Conservation (phyloP, 2,329 filamentous ascomycete species). For the Esteya vermicola region DNA sequence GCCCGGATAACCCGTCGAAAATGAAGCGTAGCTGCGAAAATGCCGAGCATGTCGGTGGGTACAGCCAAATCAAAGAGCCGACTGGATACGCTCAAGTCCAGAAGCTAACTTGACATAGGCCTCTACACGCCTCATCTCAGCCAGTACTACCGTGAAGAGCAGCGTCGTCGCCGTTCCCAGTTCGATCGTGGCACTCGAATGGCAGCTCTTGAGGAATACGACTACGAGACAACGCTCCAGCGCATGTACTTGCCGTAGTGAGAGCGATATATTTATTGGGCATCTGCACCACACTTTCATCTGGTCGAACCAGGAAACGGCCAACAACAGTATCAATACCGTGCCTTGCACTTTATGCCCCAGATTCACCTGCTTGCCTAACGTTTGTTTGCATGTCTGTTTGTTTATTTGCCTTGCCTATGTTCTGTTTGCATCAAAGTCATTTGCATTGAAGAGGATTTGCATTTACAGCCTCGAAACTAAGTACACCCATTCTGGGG, state of each 20-base stretch:
- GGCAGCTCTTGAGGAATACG: conserved; percentile 50
- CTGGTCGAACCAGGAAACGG: neutral
- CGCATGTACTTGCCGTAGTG: conserved; percentile 15
- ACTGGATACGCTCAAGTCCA: too few species aligned
- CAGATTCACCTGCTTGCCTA: neutral
- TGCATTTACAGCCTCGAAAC: too few species aligned
- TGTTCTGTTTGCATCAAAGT: too few species aligned
- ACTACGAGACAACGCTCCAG: conserved; percentile 31
- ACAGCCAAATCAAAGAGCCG: neutral
- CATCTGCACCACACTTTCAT: neutral
- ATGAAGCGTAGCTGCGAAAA: conserved; percentile 80
- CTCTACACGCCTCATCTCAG: conserved; percentile 70
- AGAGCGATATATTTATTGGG: conserved; percentile 1
- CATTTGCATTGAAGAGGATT: too few species aligned
- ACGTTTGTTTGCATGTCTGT: neutral
- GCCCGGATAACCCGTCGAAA: conserved; percentile 73
- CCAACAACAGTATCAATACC: neutral
- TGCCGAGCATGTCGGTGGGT: conserved; percentile 66
- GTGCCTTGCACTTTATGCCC: neutral
- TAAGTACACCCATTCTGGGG: neutral
- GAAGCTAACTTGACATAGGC: conserved; percentile 26
- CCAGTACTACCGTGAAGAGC: conserved; percentile 59
- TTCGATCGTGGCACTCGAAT: conserved; percentile 70
- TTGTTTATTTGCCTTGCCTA: neutral
- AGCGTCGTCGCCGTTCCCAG: conserved; percentile 61